Evolutionary conservation across 768 basidiomycete genomes (phyloP).

Genomic region (Mycena chlorophos): DNA sequence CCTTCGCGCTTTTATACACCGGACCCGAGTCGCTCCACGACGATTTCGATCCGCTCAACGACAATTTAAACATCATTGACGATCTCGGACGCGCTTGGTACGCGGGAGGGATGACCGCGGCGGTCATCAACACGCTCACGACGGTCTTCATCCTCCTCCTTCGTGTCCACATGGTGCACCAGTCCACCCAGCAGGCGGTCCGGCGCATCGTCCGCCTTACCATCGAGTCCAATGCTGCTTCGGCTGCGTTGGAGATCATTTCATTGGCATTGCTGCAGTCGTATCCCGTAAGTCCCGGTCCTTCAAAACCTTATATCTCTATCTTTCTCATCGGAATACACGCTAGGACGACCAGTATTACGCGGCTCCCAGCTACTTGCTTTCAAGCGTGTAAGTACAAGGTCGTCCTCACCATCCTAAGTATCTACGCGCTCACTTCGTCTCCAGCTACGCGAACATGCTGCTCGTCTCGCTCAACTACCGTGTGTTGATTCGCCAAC

Average conservation of each 20-base stretch:
- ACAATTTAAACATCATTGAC: background rate
- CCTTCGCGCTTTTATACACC: background rate
- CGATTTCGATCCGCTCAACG: background rate
- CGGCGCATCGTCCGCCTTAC: background rate
- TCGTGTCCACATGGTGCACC: background rate
- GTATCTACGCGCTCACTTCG: background rate
- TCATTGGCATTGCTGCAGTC: background rate
- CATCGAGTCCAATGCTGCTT: background rate
- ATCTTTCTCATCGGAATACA: background rate
- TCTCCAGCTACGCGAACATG: background rate
- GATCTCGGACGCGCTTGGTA: background rate
- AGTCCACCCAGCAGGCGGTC: background rate
- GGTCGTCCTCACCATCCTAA: background rate
- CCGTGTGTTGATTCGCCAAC: background rate
- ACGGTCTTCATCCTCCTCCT: background rate
- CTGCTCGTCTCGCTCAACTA: background rate
- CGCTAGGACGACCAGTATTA: background rate
- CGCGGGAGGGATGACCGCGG: background rate
- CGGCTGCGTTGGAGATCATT: background rate
- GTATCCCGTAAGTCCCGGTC: background rate
- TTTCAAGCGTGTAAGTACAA: background rate
- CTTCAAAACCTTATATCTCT: background rate
- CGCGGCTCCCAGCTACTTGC: background rate
- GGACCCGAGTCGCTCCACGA: background rate
- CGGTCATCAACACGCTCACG: background rate